Evolutionary conservation across 768 basidiomycete species (phyloP), one percentile per base, ranked within the genome.

Genomic region (Suillus decipiens): DNA sequence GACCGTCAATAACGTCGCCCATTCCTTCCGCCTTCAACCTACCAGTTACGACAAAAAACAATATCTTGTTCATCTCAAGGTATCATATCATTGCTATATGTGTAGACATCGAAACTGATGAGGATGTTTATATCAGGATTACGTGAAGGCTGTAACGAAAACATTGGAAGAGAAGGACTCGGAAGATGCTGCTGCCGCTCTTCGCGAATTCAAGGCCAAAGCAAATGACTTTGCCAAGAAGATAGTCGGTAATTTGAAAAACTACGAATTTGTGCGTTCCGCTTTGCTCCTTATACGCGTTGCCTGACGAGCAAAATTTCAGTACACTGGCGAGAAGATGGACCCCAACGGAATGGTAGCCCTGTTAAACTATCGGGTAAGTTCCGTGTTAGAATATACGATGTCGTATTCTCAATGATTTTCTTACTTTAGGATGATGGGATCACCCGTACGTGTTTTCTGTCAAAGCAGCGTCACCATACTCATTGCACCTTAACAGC

Each of bases 341-440:
- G 84, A 93, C 74, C 80, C 86, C n/a, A 92, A 97, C 5, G 96
- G 96, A 62, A 91, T 96, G 93, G 84, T 99, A 69, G 93, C 89
- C 50, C 85, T 99, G 54, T 86, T 99, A 72, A 96, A 99, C 82
- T 99, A 95, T 81, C 87, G 97, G 43, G 88, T 88, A 74, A 72
- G 87, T 73, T 24, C 17, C n/a, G 12, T 48, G 39, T 33, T 57
- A 17, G 19, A 39, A 24, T 10, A 11, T 8, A 22, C 6, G 8
- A 6, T 6, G 31, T 31, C 37, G 42, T 19, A 33, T 54, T 54
- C 24, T 51, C 34, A 67, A 70, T 34, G n/a, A 68, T 54, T 69
- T n/a, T 48, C 48, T 39, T 31, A 50, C 50, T 69, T 14, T 67
- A 89, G 87, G 88, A 83, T 77, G 93, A 95, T 75, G 92, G 92